phyloP scores from a whole-genome alignment of 176 grass and related monocot genomes.

The Zoysia pacifica region DNA sequence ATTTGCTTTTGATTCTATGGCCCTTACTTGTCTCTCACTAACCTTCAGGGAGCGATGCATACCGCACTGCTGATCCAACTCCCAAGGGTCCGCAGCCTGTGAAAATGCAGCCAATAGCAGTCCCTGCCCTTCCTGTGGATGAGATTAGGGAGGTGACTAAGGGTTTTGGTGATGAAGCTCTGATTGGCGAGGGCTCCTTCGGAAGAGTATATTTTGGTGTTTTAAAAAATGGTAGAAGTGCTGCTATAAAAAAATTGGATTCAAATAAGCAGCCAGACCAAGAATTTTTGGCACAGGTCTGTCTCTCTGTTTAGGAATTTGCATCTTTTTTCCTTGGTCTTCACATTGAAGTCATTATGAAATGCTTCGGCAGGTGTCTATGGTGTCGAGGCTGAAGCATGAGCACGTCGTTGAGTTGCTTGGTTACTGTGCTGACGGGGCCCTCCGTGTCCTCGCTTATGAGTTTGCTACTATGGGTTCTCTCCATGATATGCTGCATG shows the following conservation, averaged over 20 bases:
- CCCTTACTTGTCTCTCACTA: constrained; percentile 1
- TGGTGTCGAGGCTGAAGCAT: constrained; percentile 78
- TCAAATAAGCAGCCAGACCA: constrained; percentile 91
- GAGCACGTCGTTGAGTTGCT: constrained; percentile 85
- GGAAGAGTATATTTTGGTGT: constrained; percentile 80
- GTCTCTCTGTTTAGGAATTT: constrained; percentile 24
- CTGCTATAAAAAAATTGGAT: constrained; percentile 73
- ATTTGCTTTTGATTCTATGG: constrained; percentile 7
- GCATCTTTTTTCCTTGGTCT: not conserved
- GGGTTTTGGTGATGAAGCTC: constrained; percentile 76
- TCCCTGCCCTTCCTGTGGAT: constrained; percentile 64
- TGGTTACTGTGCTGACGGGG: constrained; percentile 74
- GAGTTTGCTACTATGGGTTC: constrained; percentile 86
- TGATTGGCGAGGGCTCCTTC: constrained; percentile 87
- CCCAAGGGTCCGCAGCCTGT: constrained; percentile 62
- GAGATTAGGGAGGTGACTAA: constrained; percentile 83
- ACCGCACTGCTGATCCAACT: constrained; percentile 59
- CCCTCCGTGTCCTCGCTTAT: constrained; percentile 64
- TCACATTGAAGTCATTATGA: constrained; percentile 14
- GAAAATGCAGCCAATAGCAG: constrained; percentile 77
- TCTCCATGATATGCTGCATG: constrained; percentile 88
- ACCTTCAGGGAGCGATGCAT: constrained; percentile 58
- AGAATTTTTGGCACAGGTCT: constrained; percentile 76
- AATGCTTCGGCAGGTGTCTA: constrained; percentile 54
- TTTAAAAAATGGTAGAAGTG: constrained; percentile 71